Evolutionary conservation across 371 early-diverging fungal genomes (phyloP).

Genomic region (Globomyces sp.): DNA sequence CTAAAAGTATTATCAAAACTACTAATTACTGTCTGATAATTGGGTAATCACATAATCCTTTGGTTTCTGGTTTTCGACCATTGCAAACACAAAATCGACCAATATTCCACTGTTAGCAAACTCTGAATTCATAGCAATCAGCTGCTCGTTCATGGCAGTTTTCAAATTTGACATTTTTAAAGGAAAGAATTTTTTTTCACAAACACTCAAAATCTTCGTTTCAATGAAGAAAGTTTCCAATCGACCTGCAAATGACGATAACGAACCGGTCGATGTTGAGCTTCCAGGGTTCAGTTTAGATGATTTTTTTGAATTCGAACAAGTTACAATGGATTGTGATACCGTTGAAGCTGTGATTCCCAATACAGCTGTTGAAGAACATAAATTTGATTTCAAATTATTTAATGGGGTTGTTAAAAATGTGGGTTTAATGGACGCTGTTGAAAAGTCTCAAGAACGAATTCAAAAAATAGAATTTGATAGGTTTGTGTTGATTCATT

Average conservation of each 20-base stretch:
- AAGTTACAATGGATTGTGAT: too few species aligned
- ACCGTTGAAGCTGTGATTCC: too few species aligned
- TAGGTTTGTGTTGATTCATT: too few species aligned
- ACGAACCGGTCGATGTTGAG: too few species aligned
- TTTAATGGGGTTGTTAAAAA: too few species aligned
- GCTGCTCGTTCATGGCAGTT: not conserved
- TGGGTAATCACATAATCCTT: conserved; percentile 15
- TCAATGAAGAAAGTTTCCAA: not conserved
- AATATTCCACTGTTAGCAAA: conserved; percentile 12
- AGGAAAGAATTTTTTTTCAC: not conserved
- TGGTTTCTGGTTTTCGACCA: conserved; percentile 21
- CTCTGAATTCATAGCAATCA: conserved; percentile 4
- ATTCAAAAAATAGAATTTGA: too few species aligned
- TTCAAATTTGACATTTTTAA: not conserved
- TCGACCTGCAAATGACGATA: not conserved
- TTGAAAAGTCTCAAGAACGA: too few species aligned
- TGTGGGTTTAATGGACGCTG: too few species aligned
- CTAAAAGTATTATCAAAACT: conserved; percentile 4
- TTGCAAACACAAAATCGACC: conserved; percentile 13
- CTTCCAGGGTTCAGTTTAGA: too few species aligned
- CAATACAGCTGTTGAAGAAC: too few species aligned
- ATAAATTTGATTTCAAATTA: too few species aligned
- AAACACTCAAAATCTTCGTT: not conserved
- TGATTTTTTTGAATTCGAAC: not conserved
- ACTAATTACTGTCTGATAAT: conserved; percentile 4